Conservation (phyloP, 2,329 filamentous ascomycete species). For the Penicillium sp. region DNA sequence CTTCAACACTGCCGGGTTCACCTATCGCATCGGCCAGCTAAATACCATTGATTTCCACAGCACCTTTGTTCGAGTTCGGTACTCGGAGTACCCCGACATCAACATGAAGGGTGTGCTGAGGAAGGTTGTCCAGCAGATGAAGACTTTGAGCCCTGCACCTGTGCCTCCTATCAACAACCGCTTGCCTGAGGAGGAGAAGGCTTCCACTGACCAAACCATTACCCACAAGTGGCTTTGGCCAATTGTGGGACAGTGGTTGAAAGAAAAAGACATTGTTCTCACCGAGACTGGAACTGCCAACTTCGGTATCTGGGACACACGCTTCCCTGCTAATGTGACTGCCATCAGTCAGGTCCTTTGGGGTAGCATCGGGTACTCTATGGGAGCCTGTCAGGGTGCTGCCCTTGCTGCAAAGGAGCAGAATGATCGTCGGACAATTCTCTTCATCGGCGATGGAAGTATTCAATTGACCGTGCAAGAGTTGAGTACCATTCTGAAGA, state of each 20-base stretch:
- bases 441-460: conserved; percentile 88
- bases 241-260: conserved; percentile 70
- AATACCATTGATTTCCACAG: conserved; percentile 84
- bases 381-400: conserved; percentile 66
- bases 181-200: conserved; percentile 38
- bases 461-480: conserved; percentile 86
- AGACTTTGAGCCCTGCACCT: conserved; percentile 57
- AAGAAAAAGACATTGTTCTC: conserved; percentile 73
- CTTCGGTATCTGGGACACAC: conserved; percentile 84
- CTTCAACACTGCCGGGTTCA: conserved; percentile 69
- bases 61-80: conserved; percentile 70
- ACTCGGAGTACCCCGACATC: conserved; percentile 76
- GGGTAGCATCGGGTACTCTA: conserved; percentile 67
- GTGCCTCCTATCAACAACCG: conserved; percentile 60
- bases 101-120: conserved; percentile 78
- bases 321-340: conserved; percentile 75
- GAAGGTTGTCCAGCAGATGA: conserved; percentile 64
- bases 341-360: conserved; percentile 78
- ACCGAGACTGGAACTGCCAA: conserved; percentile 88
- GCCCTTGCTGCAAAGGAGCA: conserved; percentile 73
- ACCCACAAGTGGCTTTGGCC: conserved; percentile 70
- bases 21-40: conserved; percentile 76
- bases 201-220: conserved; percentile 41
- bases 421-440: conserved; percentile 66
- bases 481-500: conserved; percentile 78